Evolutionary conservation across 345 rosid species (phyloP).

Genomic region (Citrus cavaleriei): DNA sequence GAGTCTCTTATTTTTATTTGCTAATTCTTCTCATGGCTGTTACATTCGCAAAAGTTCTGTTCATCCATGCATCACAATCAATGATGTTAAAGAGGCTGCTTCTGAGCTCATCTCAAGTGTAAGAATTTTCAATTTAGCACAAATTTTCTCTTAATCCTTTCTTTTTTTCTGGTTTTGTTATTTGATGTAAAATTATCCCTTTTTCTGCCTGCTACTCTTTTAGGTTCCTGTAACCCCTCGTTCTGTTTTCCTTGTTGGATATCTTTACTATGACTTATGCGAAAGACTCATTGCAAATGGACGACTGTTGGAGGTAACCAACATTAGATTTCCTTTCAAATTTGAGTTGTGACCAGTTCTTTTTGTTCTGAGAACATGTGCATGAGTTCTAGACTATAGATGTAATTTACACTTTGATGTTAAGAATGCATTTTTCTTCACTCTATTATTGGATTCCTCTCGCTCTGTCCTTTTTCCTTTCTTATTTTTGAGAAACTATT

Average conservation of each 20-base stretch:
- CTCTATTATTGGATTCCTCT: no score
- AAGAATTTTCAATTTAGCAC: conserved; percentile 24
- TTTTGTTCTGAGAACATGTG: background rate
- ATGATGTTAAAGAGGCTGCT: conserved; percentile 57
- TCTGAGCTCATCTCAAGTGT: conserved; percentile 61
- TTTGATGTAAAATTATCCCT: background rate
- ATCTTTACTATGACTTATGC: conserved; percentile 76
- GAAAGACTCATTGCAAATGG: conserved; percentile 64
- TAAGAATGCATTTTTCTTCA: background rate
- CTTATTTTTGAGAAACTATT: no score
- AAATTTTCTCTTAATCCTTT: background rate
- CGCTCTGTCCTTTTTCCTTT: no score
- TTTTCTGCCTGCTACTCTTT: conserved; percentile 20
- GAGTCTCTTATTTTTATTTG: conserved; percentile 38
- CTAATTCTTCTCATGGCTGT: conserved; percentile 21
- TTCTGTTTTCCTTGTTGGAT: conserved; percentile 65
- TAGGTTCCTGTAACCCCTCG: conserved; percentile 51
- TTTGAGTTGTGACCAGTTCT: background rate
- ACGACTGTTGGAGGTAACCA: conserved; percentile 63
- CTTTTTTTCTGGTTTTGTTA: conserved; percentile 2
- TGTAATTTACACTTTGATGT: background rate
- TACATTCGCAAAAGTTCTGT: conserved; percentile 21
- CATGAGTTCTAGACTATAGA: background rate
- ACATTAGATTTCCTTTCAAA: conserved; percentile 4
- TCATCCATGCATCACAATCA: conserved; percentile 35